Evolutionary conservation across 2,329 filamentous ascomycete species (phyloP).

Genomic region (Knufia petricola): DNA sequence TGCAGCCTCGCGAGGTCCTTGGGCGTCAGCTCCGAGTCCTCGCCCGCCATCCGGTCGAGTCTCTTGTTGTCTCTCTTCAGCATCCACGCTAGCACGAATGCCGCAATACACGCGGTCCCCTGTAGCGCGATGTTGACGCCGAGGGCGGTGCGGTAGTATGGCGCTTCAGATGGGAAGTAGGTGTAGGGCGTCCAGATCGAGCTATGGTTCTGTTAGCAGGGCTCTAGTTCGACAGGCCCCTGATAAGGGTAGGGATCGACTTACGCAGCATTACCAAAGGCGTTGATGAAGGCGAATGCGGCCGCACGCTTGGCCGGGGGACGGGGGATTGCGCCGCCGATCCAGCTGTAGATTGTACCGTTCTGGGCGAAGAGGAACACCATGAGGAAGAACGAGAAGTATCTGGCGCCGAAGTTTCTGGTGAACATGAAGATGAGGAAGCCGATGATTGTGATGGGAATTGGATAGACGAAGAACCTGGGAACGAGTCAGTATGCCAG

Average conservation of each 20-base stretch:
- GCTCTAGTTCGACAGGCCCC: too few relatives aligned
- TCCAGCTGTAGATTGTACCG: conserved; percentile 42
- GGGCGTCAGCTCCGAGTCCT: conserved; percentile 35
- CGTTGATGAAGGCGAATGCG: conserved; percentile 47
- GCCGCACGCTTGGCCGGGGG: conserved; percentile 48
- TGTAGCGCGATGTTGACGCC: conserved; percentile 35
- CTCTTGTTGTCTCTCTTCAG: conserved; percentile 39
- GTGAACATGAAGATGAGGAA: conserved; percentile 48
- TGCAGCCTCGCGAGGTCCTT: conserved; percentile 38
- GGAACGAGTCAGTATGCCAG: background rate
- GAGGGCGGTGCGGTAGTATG: conserved; percentile 34
- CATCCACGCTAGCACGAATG: conserved; percentile 29
- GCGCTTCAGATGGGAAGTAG: conserved; percentile 32
- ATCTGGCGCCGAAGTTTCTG: conserved; percentile 42
- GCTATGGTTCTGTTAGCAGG: too few relatives aligned
- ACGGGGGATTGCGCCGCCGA: conserved; percentile 41
- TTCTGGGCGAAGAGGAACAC: conserved; percentile 48
- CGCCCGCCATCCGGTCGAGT: conserved; percentile 41
- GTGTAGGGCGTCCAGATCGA: conserved; percentile 42
- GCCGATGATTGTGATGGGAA: conserved; percentile 43
- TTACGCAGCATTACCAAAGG: conserved; percentile 30
- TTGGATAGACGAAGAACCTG: conserved; percentile 41
- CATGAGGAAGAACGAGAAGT: conserved; percentile 48
- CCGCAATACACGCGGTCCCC: conserved; percentile 27
- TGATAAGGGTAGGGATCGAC: too few relatives aligned